Evolutionary conservation across 1,284 basidiomycete genomes (phyloP).

Genomic region (Testicularia cyperi): DNA sequence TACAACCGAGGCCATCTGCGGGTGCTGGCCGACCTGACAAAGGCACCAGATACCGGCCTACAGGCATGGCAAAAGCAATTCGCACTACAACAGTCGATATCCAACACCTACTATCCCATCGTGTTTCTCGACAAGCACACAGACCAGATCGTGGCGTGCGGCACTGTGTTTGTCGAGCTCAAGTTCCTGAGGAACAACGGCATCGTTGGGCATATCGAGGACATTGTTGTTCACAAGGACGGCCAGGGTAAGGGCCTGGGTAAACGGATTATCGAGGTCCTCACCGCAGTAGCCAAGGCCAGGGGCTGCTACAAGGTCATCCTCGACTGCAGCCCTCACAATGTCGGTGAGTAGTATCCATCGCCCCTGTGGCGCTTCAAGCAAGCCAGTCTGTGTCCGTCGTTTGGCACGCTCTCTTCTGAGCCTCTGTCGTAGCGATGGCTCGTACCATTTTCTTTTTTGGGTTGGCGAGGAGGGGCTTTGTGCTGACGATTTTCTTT

Average conservation of each 20-base stretch:
- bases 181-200: constrained; percentile 85
- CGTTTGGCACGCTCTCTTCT: too few relatives aligned
- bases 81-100: constrained; percentile 11
- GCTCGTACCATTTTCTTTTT: too few relatives aligned
- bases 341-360: constrained; percentile 82
- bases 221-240: constrained; percentile 85
- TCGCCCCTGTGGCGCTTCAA: too few relatives aligned
- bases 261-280: constrained; percentile 77
- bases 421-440: too few relatives aligned
- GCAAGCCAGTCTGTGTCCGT: too few relatives aligned
- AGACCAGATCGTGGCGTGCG: constrained; percentile 81
- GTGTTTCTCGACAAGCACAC: constrained; percentile 76
- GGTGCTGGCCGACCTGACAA: constrained; percentile 78
- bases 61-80: constrained; percentile 62
- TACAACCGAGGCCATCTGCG: constrained; percentile 78
- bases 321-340: constrained; percentile 86
- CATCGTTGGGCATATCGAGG: constrained; percentile 90
- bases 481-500: too few relatives aligned
- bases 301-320: constrained; percentile 91
- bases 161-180: constrained; percentile 82
- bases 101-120: constrained; percentile 71
- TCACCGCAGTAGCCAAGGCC: constrained; percentile 73
- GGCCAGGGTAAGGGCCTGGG: constrained; percentile 90
- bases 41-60: constrained; percentile 74
- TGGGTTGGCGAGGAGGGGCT: too few relatives aligned